Evolutionary conservation across 306 rosid species (phyloP).

Genomic region (Mimosa bimucronata): DNA sequence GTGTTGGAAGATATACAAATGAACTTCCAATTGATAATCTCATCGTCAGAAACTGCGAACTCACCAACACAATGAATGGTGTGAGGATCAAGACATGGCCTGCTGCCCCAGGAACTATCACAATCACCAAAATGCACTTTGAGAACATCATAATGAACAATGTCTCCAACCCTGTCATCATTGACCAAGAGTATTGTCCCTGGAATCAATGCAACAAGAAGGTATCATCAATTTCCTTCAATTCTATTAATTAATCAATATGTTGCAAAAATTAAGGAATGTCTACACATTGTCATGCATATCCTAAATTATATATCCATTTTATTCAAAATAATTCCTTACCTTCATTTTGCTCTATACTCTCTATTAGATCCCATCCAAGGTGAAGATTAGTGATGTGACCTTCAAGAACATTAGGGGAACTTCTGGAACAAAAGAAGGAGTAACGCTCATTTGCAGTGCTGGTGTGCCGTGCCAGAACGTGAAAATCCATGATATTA

Average conservation of each 20-base stretch:
- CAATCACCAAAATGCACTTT: conserved; percentile 40
- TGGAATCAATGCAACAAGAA: conserved; percentile 34
- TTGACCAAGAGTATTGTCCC: conserved; percentile 51
- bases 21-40: conserved; percentile 39
- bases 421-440: background rate
- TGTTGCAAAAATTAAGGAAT: no score
- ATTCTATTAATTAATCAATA: no score
- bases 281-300: no score
- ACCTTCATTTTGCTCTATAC: background rate
- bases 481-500: background rate
- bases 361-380: background rate
- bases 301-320: no score
- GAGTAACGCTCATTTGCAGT: background rate
- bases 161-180: conserved; percentile 36
- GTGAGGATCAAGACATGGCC: conserved; percentile 56
- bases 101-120: background rate
- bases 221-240: conserved; percentile 17
- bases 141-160: conserved; percentile 39
- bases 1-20: conserved; percentile 37
- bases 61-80: conserved; percentile 39
- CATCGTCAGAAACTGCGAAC: conserved; percentile 30
- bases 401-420: conserved; percentile 9
- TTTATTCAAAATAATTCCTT: background rate
- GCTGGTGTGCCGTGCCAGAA: background rate
- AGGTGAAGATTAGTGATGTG: background rate